Evolutionary conservation across 2,329 filamentous ascomycete species (phyloP).

Genomic region (Stemphylium lycopersici): DNA sequence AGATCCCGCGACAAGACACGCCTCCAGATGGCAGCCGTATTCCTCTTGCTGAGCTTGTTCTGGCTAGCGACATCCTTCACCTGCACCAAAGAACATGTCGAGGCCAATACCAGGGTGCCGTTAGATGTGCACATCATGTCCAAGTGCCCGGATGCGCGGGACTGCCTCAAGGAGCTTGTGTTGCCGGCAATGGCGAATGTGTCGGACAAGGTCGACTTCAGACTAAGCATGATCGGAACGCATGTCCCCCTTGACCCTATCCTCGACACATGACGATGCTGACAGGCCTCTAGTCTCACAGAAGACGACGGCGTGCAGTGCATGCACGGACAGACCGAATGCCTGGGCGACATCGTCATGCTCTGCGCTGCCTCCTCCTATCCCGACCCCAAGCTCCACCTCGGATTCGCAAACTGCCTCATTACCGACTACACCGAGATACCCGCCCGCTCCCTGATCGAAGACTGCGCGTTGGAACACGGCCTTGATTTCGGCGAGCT

Average conservation of each 20-base stretch:
- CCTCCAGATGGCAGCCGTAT: slow-evolving; percentile 34
- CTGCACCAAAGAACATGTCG: slow-evolving; percentile 34
- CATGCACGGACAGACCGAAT: slow-evolving; percentile 88
- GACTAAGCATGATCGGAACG: slow-evolving; percentile 86
- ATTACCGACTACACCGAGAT: slow-evolving; percentile 77
- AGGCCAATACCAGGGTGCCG: slow-evolving; percentile 62
- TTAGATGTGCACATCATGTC: slow-evolving; percentile 93
- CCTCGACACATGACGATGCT: background rate
- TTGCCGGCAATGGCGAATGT: slow-evolving; percentile 85
- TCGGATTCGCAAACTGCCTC: slow-evolving; percentile 94
- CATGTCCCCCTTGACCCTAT: slow-evolving; percentile 49
- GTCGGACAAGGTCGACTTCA: slow-evolving; percentile 86
- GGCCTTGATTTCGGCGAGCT: slow-evolving; percentile 81
- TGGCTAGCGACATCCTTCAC: slow-evolving; percentile 37
- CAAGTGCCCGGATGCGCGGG: slow-evolving; percentile 90
- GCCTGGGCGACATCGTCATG: slow-evolving; percentile 91
- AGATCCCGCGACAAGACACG: slow-evolving; percentile 17
- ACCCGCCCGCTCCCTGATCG: slow-evolving; percentile 76
- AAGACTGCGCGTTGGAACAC: slow-evolving; percentile 89
- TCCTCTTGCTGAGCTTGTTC: slow-evolving; percentile 40
- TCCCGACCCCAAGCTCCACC: slow-evolving; percentile 81
- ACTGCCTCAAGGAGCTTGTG: slow-evolving; percentile 80
- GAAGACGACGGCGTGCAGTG: slow-evolving; percentile 85
- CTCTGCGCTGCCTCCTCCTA: slow-evolving; percentile 86
- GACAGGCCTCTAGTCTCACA: slow-evolving; percentile 55